Evolutionary conservation across 306 rosid species (phyloP).

Genomic region (Sicyos edulis): DNA sequence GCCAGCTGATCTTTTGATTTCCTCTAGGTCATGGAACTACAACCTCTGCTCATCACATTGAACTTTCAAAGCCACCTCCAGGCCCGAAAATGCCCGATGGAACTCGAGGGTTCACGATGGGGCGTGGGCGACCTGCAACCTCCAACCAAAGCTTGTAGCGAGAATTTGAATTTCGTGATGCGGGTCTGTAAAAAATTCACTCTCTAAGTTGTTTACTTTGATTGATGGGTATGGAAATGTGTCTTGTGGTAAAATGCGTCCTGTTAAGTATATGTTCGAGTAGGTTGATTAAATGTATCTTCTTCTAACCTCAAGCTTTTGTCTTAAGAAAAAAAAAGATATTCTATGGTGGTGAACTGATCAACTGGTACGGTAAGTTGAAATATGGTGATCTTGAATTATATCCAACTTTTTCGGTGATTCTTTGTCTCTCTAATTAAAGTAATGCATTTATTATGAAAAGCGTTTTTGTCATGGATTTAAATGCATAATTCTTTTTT

Average conservation of each 20-base stretch:
- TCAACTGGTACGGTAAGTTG: not conserved
- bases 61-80: slow-evolving; percentile 82
- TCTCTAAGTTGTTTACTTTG: not conserved
- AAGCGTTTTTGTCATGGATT: too few species aligned
- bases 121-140: slow-evolving; percentile 75
- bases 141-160: slow-evolving; percentile 37
- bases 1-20: not conserved
- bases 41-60: slow-evolving; percentile 42
- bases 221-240: slow-evolving; percentile 1
- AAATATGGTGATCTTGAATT: not conserved
- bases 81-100: slow-evolving; percentile 99
- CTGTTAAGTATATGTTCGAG: not conserved
- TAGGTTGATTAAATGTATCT: slow-evolving; percentile 8
- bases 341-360: not conserved
- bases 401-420: not conserved
- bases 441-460: too few species aligned
- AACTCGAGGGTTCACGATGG: slow-evolving; percentile 83
- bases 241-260: not conserved
- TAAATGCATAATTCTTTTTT: too few species aligned
- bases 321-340: not conserved
- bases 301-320: not conserved
- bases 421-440: not conserved
- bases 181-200: not conserved
- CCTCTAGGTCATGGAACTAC: slow-evolving; percentile 67
- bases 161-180: slow-evolving; percentile 16